Evolutionary conservation across 2,329 filamentous ascomycete species (phyloP).

Genomic region (Fonsecaea pedrosoi): DNA sequence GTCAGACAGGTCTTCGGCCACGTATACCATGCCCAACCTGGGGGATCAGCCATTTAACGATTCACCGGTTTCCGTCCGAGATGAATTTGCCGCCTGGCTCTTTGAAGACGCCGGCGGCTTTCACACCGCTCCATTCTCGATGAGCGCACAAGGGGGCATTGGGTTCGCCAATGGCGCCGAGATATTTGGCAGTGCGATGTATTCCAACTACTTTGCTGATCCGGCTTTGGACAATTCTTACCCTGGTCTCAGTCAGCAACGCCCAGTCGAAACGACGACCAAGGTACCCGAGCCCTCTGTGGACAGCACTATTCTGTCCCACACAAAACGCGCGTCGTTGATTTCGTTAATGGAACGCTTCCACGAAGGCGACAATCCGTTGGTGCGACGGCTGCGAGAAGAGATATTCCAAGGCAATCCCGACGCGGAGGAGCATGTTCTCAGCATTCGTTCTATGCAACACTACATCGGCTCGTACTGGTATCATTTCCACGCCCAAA

Average conservation of each 20-base stretch:
- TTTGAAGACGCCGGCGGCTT: conserved; percentile 72
- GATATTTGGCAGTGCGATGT: conserved; percentile 47
- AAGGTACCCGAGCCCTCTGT: conserved; percentile 80
- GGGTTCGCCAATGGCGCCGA: conserved; percentile 56
- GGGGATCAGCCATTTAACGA: conserved; percentile 33
- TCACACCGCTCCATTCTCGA: conserved; percentile 57
- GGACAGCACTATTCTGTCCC: conserved; percentile 79
- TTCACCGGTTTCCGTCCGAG: conserved; percentile 75
- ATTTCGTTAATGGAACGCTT: conserved; percentile 86
- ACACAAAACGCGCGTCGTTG: conserved; percentile 82
- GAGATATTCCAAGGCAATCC: conserved; percentile 79
- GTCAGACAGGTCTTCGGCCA: conserved; percentile 58
- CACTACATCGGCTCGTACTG: conserved; percentile 91
- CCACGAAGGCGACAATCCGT: conserved; percentile 77
- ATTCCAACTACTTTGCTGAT: conserved; percentile 46
- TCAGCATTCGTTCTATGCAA: conserved; percentile 94
- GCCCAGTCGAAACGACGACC: conserved; percentile 86
- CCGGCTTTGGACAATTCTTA: conserved; percentile 69
- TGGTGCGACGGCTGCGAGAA: conserved; percentile 75
- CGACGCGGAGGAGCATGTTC: conserved; percentile 63
- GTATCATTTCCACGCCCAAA: conserved; percentile 90
- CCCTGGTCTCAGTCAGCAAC: conserved; percentile 60
- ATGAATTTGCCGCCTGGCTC: conserved; percentile 84
- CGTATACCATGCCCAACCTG: conserved; percentile 52
- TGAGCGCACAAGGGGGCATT: conserved; percentile 49